Base-by-base conservation (phyloP, 2,329 filamentous ascomycete species). In the Fusarium tuaranense region DNA sequence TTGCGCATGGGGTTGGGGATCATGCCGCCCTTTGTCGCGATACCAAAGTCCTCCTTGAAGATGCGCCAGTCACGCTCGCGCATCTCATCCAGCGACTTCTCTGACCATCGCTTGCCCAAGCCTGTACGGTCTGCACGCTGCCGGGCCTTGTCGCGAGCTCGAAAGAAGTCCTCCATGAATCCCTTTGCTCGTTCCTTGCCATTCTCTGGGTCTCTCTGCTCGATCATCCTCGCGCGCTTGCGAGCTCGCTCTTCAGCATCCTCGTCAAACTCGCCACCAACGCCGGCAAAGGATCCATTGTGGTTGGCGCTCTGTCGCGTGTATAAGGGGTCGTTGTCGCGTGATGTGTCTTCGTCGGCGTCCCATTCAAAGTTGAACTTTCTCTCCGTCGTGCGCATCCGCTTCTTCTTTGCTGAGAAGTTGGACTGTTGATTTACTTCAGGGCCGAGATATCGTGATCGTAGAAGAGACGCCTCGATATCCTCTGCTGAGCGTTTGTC, bases 361-460 rank as follows among this genome's bases (percentile, higher is more conserved):
- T 98, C 97, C 97, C 97, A 99, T 78, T 97, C 97, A 79, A 99
- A 99, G 79, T 98, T 99, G 87, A 99, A 99, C 82, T 99, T 98
- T 84, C 95, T 95, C 80, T 98, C 96, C 1, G 94, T 97, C 2
- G 95, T 97, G 71, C 96, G 90, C 85, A 94, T 93, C 67, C 96
- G 90, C 87, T 98, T 98, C 89, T 98, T 99, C 86, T 97, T 94
- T 1, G 95, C 95, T 0, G 95, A 97, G 80, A 98, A 98, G 41
- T 90, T 97, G 6, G 93, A 95, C 67, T 88, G 89, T 73, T 92
- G 90, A 75, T 97, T 97, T 63, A 94, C 91, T 74, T 98, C 94
- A 1, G 94, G 93, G 4, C 97, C 97, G 89, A 98, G 95, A 80
- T 99, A 99, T 71, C 95, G 89, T 76, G 94, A 91, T 69, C 94